Evolutionary conservation across 257 asterid species (phyloP), one percentile per base, ranked within the genome.

Genomic region (Prunella vulgaris): DNA sequence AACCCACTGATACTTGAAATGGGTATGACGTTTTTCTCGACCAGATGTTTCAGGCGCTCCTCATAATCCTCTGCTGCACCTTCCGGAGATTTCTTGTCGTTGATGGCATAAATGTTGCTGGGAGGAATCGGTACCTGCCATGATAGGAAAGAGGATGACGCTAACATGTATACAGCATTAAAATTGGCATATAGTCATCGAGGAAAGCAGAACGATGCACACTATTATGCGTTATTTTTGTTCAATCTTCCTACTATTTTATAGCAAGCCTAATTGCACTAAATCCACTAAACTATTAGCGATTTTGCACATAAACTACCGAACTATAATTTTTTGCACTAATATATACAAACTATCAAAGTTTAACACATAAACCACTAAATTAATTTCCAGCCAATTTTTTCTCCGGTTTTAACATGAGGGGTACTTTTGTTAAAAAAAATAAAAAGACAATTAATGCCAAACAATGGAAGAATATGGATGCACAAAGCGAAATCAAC

Each of bases 31-130:
- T 84, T 80, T 64, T 40, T 73, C 5, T 69, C 33, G 3, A 88
- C 93, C 27, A 87, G 80, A 14, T 52, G 72, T 52, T 62, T 83
- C 30, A 87, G 74, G 21, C 90, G 87, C 35, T 75, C 78, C 66
- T 91, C 97, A 0, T 91, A 91, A 40, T 88, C 96, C 1, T 77
- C 83, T 1, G 97, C 97, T 59, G 96, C 91, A 25, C 69, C 86
- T 35, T 81, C 87, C 0, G 96, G 93, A 37, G 87, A 76, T 37
- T 78, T 64, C 70, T 82, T 81, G 84, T 79, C 87, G 7, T 85
- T 84, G 70, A 91, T 91, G 64, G 95, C 87, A 27, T 77, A 89
- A 27, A 87, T 51, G 71, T 82, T 85, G 64, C 56, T 8, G 0
- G 82, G 44, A 24, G 95, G 96, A 68, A 91, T 88, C 10, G 88